Conservation (phyloP, 2,329 filamentous ascomycete genomes). For the Venturia carpophila region DNA sequence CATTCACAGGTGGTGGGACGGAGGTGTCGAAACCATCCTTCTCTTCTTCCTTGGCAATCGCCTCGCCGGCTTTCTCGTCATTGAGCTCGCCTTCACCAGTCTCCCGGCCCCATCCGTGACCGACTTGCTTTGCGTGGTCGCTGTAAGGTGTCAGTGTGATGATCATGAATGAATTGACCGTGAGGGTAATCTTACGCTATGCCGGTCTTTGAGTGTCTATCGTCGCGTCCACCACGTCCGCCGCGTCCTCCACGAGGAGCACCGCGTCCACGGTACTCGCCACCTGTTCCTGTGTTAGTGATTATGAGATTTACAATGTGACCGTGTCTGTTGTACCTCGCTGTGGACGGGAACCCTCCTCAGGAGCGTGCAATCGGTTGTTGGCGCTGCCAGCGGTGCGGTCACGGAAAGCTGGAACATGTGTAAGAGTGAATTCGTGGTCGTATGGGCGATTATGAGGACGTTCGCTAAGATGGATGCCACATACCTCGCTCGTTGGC, state of each 20-base stretch:
- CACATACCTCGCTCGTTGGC: conserved; percentile 89
- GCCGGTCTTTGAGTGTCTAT: conserved; percentile 56
- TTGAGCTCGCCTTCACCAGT: conserved; percentile 78
- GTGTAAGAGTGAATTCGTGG: conserved; percentile 16
- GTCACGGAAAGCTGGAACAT: conserved; percentile 71
- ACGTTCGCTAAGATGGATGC: not conserved
- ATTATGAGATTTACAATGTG: conserved; percentile 23
- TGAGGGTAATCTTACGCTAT: conserved; percentile 43
- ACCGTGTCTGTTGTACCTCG: conserved; percentile 31
- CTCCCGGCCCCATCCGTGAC: conserved; percentile 79
- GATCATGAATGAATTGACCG: not conserved
- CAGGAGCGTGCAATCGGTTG: conserved; percentile 75
- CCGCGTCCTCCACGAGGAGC: conserved; percentile 45
- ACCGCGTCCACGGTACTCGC: conserved; percentile 40
- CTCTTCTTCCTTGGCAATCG: conserved; percentile 77
- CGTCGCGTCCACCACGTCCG: conserved; percentile 38
- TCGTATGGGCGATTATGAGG: not conserved
- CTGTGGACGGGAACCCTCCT: conserved; percentile 49
- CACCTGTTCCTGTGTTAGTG: conserved; percentile 19
- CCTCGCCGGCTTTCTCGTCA: conserved; percentile 86
- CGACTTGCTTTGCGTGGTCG: conserved; percentile 78
- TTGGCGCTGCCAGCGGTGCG: conserved; percentile 69
- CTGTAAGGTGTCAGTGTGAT: conserved; percentile 34
- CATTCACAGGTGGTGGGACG: conserved; percentile 37
- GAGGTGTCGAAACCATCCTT: conserved; percentile 53